Conservation (phyloP, 163 green algal species). For the Trebouxia gelatinosa region DNA sequence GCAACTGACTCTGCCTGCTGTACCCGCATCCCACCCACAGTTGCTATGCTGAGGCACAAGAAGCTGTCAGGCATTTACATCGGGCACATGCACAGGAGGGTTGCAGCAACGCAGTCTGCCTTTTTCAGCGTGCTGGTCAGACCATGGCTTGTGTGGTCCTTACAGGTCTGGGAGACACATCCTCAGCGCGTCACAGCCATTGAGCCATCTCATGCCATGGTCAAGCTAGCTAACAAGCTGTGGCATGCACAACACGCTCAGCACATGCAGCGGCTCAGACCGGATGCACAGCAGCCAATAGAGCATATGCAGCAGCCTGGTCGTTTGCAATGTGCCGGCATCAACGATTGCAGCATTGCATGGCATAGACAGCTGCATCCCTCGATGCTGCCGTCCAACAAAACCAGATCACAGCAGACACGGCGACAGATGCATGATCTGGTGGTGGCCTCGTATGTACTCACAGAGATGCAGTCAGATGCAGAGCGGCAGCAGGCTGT, state of each 20-base stretch:
- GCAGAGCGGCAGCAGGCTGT: conserved; percentile 36
- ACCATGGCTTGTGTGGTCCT: too few species aligned
- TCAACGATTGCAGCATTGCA: neutral
- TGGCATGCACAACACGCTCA: conserved; percentile 16
- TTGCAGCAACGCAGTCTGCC: too few species aligned
- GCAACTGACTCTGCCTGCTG: too few species aligned
- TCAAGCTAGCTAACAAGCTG: conserved; percentile 41
- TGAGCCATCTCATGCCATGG: conserved; percentile 60
- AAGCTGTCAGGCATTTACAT: too few species aligned
- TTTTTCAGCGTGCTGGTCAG: too few species aligned
- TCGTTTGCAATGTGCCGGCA: neutral
- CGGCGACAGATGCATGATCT: conserved; percentile 48
- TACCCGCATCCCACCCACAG: too few species aligned
- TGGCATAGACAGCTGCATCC: conserved; percentile 15
- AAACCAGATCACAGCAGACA: neutral
- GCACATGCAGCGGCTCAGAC: too few species aligned
- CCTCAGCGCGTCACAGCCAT: conserved; percentile 48
- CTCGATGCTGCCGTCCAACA: conserved; percentile 6
- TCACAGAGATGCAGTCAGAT: conserved; percentile 43
- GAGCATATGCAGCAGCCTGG: too few species aligned
- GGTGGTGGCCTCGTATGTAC: conserved; percentile 58
- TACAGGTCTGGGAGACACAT: conserved; percentile 40
- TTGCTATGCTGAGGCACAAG: too few species aligned
- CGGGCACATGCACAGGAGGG: too few species aligned
- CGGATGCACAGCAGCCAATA: too few species aligned